phyloP scores from a whole-genome alignment of 805 yeast species.

The Pichia nanzhaoensis region DNA sequence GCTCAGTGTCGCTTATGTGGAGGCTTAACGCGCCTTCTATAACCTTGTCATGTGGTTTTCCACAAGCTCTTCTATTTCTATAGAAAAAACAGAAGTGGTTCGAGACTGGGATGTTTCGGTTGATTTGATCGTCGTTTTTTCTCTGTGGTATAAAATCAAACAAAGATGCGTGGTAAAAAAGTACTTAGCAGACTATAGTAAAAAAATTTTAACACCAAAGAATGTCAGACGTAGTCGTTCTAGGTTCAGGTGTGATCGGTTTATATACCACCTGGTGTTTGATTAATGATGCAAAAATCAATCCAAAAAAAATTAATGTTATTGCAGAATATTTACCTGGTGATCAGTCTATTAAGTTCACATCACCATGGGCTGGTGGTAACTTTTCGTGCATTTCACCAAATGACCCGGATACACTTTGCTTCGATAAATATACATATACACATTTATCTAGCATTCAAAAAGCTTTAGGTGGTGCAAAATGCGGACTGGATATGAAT shows the following conservation, averaged over 20 bases:
- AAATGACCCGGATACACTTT: conserved; percentile 42
- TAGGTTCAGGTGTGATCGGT: conserved; percentile 64
- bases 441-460: conserved; percentile 39
- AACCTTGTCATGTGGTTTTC: too few species aligned
- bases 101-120: too few species aligned
- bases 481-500: conserved; percentile 46
- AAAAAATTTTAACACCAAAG: too few species aligned
- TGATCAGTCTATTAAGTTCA: conserved; percentile 63
- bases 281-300: conserved; percentile 34
- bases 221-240: conserved; percentile 20
- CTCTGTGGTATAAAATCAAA: too few species aligned
- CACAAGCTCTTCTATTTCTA: too few species aligned
- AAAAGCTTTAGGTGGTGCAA: conserved; percentile 41
- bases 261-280: conserved; percentile 53
- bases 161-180: too few species aligned
- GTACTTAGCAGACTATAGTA: too few species aligned
- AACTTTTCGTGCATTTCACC: conserved; percentile 58
- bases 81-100: too few species aligned
- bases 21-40: too few species aligned
- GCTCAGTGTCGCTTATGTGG: too few species aligned
- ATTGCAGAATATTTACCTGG: conserved; percentile 70
- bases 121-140: too few species aligned
- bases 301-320: conserved; percentile 42
- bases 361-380: conserved; percentile 80
- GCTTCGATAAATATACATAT: conserved; percentile 54